Evolutionary conservation across 2,329 filamentous ascomycete genomes (phyloP), one percentile per base, ranked within the genome.

Genomic region (Arthroderma uncinatum): DNA sequence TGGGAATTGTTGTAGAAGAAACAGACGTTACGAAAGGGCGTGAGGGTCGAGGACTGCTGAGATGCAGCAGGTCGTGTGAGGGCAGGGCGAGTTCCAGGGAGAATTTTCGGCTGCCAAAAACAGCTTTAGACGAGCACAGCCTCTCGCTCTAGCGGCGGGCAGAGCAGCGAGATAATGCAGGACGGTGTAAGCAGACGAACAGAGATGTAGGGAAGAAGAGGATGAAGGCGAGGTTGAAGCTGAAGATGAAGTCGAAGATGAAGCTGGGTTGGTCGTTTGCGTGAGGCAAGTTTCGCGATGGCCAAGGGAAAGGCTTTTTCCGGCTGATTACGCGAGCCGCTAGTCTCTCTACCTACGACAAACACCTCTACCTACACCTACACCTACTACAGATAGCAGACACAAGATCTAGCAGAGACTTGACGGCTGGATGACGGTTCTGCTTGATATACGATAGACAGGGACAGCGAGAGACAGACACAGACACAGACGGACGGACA

Each of bases 1-100:
- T 71, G 73, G 72, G 73, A 19, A 72, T 69, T 70, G 74, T 62
- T 53, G 56, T 58, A 60, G 62, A 62, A 55, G 55, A 40, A 34
- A 42, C 33, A 34, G 21, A 36, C 36, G 21, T 14, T 21, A 39
- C 36, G 16, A 28, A 36, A 34, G 10, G 28, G 55, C 55, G 53
- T 58, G 59, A 60, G 54, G 40, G 56, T 54, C 54, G 54, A 54
- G 57, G 53, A 53, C 23, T 57, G 52, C 34, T 55, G 47, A 16
- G 47, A 33, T 33, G 47, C 47, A 33, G 47, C 25, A 50, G 47
- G 47, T 50, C 47, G 47, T 50, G 47, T 50, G 47, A 50, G 47
- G 47, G 47, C 25, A 50, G 14, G 19, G 39, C 16, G 39, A 19
- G 4, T 42, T 19, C 39, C 39, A 42, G 60, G 63, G 47, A 40